These are phyloP conservation scores for Ambrosiella beaveri DNA, from an alignment of 2,329 filamentous ascomycete genomes.

Conservation along the genomic window DNA sequence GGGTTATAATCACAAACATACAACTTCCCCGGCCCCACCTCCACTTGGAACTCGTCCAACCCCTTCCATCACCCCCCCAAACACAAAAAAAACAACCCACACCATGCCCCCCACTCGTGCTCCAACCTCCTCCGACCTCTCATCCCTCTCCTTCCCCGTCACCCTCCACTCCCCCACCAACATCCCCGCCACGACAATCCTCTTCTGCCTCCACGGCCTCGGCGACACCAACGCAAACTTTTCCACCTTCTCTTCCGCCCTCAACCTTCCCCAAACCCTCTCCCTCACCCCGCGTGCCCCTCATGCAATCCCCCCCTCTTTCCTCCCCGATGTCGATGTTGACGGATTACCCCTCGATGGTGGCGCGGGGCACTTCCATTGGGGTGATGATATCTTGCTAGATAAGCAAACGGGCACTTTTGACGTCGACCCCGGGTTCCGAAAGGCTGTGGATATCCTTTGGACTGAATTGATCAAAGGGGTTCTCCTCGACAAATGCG, in stretches of 20 bases:
- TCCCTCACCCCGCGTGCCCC: conserved; percentile 57
- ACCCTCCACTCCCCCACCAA: conserved; percentile 33
- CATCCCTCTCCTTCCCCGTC: conserved; percentile 26
- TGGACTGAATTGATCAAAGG: conserved; percentile 32
- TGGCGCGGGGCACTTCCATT: conserved; percentile 32
- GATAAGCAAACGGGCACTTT: conserved; percentile 33
- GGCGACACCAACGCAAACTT: conserved; percentile 60
- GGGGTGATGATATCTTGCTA: conserved; percentile 48
- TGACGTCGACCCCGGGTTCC: conserved; percentile 45
- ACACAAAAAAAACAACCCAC: background rate
- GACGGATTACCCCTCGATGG: conserved; percentile 6
- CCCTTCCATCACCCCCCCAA: background rate
- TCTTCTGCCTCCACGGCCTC: conserved; percentile 70
- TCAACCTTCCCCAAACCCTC: conserved; percentile 61
- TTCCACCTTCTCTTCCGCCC: conserved; percentile 45
- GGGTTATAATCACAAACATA: too few relatives aligned
- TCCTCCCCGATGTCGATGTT: conserved; percentile 25
- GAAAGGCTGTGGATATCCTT: conserved; percentile 29
- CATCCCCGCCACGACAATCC: conserved; percentile 52
- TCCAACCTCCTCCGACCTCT: conserved; percentile 34
- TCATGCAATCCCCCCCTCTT: conserved; percentile 47
- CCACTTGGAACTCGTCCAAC: too few relatives aligned
- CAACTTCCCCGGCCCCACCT: too few relatives aligned
- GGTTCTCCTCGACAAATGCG: conserved; percentile 36
- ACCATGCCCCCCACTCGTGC: conserved; percentile 22